Base-by-base conservation (phyloP, 495 filamentous ascomycete species). In the Penicillium bialowiezense region DNA sequence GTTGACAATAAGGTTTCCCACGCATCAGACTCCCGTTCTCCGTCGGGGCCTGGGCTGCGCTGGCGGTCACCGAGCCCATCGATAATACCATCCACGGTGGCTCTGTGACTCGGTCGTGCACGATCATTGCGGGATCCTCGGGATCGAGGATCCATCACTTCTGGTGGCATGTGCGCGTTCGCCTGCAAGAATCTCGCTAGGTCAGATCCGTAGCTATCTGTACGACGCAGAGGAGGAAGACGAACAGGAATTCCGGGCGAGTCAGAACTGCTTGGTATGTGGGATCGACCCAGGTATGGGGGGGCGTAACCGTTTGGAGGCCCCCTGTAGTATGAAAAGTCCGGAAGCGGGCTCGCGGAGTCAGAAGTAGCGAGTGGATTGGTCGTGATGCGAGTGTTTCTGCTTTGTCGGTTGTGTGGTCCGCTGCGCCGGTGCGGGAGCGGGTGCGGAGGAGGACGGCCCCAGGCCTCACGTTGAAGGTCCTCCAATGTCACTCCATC, bases 11-110 rank as follows among this genome's bases (percentile, higher is more conserved):
- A 77, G 8, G 84, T 89, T 39, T 91, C 85, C 91, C 91, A 96
- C 14, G 77, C 74, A 41, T 78, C 76, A 41, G 55, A 62, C n/a
- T 64, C 62, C 37, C 82, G 63, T 13, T 72, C 83, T 28, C 68
- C 80, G 39, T 88, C 86, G 2, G 90, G 87, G 63, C 87, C 91
- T 41, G 87, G 71, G 59, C 90, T 95, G 34, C 90, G 80, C 46
- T 89, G 82, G 32, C 89, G 84, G 64, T 95, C 90, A 13, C 90
- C 90, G 23, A 95, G 76, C 12, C 90, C 90, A 70, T 92, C 86
- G 5, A 85, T 56, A 32, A 44, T 38, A 28, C 24, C 24, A 28
- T 28, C 24, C 9, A 9, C 9, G 24, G 5, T 7, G 65, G 31
- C n/a, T n/a, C n/a, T n/a, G n/a, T n/a, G n/a, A n/a, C n/a, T n/a